These are phyloP conservation scores for Calonectria pauciramosa DNA, from an alignment of 2,329 filamentous ascomycete genomes.

Conservation along the genomic window DNA sequence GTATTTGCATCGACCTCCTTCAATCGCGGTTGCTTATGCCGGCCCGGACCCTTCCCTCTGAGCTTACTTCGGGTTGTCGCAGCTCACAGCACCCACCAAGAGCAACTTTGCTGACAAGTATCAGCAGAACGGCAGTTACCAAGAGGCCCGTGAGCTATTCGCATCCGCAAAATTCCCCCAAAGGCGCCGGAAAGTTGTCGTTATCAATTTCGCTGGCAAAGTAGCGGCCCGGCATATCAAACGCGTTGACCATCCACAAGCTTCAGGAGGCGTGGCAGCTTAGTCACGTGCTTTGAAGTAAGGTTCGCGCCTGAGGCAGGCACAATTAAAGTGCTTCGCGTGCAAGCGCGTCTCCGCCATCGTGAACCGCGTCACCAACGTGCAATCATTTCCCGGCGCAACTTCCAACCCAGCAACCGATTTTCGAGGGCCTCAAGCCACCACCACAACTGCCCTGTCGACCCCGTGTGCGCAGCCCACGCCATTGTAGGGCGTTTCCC, in stretches of 20 bases:
- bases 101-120: conserved; percentile 23
- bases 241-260: conserved; percentile 43
- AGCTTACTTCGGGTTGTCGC: conserved; percentile 32
- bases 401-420: conserved; percentile 42
- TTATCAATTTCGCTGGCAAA: conserved; percentile 37
- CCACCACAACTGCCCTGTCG: conserved; percentile 31
- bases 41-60: conserved; percentile 35
- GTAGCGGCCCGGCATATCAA: conserved; percentile 39
- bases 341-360: conserved; percentile 53
- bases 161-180: conserved; percentile 35
- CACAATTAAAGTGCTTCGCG: conserved; percentile 56
- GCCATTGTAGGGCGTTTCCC: conserved; percentile 1
- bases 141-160: conserved; percentile 33
- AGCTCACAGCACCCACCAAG: conserved; percentile 38
- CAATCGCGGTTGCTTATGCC: conserved; percentile 35
- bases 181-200: conserved; percentile 34
- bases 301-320: conserved; percentile 50
- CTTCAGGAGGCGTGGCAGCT: conserved; percentile 45
- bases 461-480: conserved; percentile 23
- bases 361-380: conserved; percentile 53
- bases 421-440: conserved; percentile 32
- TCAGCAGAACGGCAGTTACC: conserved; percentile 21
- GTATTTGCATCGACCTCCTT: conserved; percentile 34
- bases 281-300: conserved; percentile 48
- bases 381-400: conserved; percentile 49